Percentiles rank a stretch among this genome's conserved stretches.
phyloP scores from a whole-genome alignment of 176 grass and related monocot species.

The Elymus sibiricus region DNA sequence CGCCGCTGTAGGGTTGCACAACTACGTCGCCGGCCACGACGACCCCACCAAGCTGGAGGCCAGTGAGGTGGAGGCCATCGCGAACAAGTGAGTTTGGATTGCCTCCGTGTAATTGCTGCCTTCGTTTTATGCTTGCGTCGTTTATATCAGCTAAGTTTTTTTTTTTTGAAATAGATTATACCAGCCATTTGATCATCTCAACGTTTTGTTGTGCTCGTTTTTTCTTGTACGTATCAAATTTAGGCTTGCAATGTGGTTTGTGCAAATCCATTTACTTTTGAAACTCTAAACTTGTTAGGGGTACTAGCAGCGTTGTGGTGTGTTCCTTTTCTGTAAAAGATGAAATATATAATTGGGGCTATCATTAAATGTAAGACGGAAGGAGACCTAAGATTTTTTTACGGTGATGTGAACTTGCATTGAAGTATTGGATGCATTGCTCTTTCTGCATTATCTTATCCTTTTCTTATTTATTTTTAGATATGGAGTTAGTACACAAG shows the following conservation, averaged over 20 bases:
- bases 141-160: background rate
- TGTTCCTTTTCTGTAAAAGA: background rate
- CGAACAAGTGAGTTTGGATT: conserved; percentile 53
- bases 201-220: background rate
- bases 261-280: background rate
- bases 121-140: background rate
- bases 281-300: background rate
- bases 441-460: conserved; percentile 11
- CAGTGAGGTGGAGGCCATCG: conserved; percentile 73
- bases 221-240: background rate
- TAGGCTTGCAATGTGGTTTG: background rate
- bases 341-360: background rate
- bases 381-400: background rate
- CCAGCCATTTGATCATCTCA: background rate
- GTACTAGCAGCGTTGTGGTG: background rate
- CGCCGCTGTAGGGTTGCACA: conserved; percentile 74
- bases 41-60: conserved; percentile 59
- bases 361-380: background rate
- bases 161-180: too few species aligned
- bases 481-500: conserved; percentile 89
- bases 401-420: background rate
- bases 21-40: conserved; percentile 69
- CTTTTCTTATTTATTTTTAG: conserved; percentile 35
- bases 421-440: background rate
- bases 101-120: background rate